Evolutionary conservation across 2,329 filamentous ascomycete species (phyloP), one percentile per base, ranked within the genome.

Genomic region (Biscogniauxia sp.): DNA sequence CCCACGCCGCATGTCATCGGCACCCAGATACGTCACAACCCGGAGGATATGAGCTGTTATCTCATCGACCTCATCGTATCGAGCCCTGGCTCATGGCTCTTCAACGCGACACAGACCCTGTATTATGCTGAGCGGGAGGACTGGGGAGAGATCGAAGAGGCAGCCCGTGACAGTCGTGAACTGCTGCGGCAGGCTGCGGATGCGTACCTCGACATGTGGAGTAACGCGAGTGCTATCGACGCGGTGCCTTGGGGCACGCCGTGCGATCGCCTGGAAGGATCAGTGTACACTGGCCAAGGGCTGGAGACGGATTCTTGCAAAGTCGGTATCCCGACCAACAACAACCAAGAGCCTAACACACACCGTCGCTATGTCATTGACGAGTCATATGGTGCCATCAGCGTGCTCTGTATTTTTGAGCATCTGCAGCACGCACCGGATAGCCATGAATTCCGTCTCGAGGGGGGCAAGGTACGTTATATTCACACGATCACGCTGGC

Each of bases 151-250:
- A 75, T 77, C 57, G 69, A 70, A 5, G 67, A 69, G 28, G 69
- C 32, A 8, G 60, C 66, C 59, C 70, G 67, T 0, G 69, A 73
- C 62, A 60, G 59, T 1, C 69, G 75, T 2, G 71, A 68, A 28
- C 28, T 60, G 0, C 67, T 77, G 37, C 64, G 70, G 62, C 55
- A 58, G 2, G 72, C 75, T 0, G 74, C 72, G 1, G 75, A 77
- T 60, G 74, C 75, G 5, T 76, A 77, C 63, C 65, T 76, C 20
- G 71, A 74, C 60, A 70, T 77, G 66, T 77, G 74, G 72, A 69
- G 57, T 58, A 71, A 73, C 68, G 65, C 62, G 58, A 72, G 63
- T 51, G 71, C 73, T 1, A 55, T 64, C 20, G 66, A 67, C 25
- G 64, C 68, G 1, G 71, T 77, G 9, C 73, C 74, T 0, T 77